A percentile compares a stretch with the other conserved stretches of the same genome.
Conservation (phyloP, 768 basidiomycete genomes). For the Scleroderma bovista region DNA sequence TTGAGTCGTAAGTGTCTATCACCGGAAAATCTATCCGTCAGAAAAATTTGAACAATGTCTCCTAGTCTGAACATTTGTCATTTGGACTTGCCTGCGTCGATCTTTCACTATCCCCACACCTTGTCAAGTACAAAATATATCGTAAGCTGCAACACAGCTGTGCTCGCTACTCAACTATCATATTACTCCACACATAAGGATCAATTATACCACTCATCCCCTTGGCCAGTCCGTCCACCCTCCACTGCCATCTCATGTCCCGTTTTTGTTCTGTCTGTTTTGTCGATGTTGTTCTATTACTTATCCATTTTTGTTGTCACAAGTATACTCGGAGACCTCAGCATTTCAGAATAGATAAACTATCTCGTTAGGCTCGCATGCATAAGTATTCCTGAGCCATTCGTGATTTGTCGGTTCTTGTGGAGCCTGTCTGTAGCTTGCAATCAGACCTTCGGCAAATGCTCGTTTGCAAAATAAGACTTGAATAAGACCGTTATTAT, state of each 20-base stretch:
- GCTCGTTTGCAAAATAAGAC: too few species aligned
- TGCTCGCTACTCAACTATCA: conserved; percentile 16
- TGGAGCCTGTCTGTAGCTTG: too few species aligned
- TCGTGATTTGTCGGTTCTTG: too few species aligned
- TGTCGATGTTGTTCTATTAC: conserved; percentile 19
- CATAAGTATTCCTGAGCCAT: too few species aligned
- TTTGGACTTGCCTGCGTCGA: neutral
- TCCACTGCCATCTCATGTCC: conserved; percentile 12
- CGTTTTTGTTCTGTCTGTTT: conserved; percentile 18
- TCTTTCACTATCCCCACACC: neutral
- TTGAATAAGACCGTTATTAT: too few species aligned
- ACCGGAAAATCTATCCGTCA: conserved; percentile 40
- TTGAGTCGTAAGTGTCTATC: conserved; percentile 41
- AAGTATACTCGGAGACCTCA: conserved; percentile 24
- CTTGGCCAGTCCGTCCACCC: conserved; percentile 15
- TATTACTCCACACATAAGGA: conserved; percentile 17
- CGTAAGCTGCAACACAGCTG: conserved; percentile 4
- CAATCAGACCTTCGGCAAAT: too few species aligned
- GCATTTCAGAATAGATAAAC: conserved; percentile 20
- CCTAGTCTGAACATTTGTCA: conserved; percentile 2
- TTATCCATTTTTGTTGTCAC: conserved; percentile 27
- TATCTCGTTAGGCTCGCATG: neutral
- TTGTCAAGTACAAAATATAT: neutral
- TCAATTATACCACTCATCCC: conserved; percentile 6
- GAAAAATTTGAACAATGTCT: conserved; percentile 35